phyloP scores from a whole-genome alignment of 495 filamentous ascomycete genomes.

The Aspergillus nanangensis region DNA sequence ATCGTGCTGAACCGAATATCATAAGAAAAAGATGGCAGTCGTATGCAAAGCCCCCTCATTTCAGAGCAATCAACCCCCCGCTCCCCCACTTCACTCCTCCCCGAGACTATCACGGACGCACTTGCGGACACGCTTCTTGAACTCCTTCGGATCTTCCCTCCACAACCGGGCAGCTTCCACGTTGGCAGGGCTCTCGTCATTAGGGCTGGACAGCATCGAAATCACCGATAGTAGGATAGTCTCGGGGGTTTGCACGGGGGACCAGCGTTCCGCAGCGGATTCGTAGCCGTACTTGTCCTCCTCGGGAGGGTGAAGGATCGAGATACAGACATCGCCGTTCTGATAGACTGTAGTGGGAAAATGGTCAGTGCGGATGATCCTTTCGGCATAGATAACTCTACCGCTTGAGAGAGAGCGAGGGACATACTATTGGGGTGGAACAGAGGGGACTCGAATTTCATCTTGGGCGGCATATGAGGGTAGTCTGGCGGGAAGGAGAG shows the following conservation, averaged over 20 bases:
- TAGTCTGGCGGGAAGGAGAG: conserved; percentile 79
- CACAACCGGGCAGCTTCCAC: conserved; percentile 86
- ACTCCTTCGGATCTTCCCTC: conserved; percentile 79
- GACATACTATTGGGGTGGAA: conserved; percentile 86
- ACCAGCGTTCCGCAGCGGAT: conserved; percentile 87
- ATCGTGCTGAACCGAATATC: too few species aligned
- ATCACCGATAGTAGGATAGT: conserved; percentile 91
- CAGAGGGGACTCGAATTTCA: conserved; percentile 83
- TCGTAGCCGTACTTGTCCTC: conserved; percentile 97
- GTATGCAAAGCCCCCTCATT: too few species aligned
- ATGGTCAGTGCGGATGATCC: background rate
- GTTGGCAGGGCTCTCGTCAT: conserved; percentile 94
- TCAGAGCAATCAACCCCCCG: too few species aligned
- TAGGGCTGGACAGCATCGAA: conserved; percentile 87
- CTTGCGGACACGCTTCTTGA: conserved; percentile 68
- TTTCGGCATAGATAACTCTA: background rate
- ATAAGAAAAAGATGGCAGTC: too few species aligned
- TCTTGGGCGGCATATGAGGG: conserved; percentile 83
- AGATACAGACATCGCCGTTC: conserved; percentile 90
- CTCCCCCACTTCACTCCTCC: conserved; percentile 60
- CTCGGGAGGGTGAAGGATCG: conserved; percentile 92
- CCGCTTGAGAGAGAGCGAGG: background rate
- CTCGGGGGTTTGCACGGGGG: conserved; percentile 94
- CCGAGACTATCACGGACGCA: conserved; percentile 83
- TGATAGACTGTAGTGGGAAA: conserved; percentile 58